Conservation (phyloP, 2,329 filamentous ascomycete species). For the Pyricularia grisea region DNA sequence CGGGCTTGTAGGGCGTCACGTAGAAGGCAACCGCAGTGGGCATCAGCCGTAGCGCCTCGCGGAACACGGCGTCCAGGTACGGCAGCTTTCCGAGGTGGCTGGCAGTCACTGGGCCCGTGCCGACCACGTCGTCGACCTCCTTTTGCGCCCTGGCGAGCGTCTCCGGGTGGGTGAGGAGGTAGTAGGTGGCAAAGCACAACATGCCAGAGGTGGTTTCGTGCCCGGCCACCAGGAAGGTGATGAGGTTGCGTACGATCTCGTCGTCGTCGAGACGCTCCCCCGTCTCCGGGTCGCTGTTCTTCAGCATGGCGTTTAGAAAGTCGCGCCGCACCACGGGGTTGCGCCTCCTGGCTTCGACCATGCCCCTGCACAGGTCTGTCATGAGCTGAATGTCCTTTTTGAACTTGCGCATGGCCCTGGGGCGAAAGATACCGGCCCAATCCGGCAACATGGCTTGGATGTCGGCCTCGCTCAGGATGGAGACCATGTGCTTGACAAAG, state of each 20-base stretch:
- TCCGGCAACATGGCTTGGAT: slow-evolving; percentile 24
- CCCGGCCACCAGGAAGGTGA: slow-evolving; percentile 34
- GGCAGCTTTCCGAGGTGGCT: slow-evolving; percentile 39
- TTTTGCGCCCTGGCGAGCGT: slow-evolving; percentile 35
- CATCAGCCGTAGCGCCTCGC: slow-evolving; percentile 43
- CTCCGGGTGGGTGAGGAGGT: slow-evolving; percentile 38
- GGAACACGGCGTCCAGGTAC: slow-evolving; percentile 43
- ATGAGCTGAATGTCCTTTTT: slow-evolving; percentile 8
- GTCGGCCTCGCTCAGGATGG: neutral
- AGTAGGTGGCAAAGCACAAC: slow-evolving; percentile 39
- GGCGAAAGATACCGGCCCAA: neutral
- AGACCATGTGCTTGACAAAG: slow-evolving; percentile 43
- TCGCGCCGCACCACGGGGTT: slow-evolving; percentile 39
- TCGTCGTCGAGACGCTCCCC: slow-evolving; percentile 14
- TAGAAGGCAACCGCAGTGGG: slow-evolving; percentile 38
- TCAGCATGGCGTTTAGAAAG: slow-evolving; percentile 40
- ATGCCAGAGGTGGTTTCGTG: slow-evolving; percentile 48
- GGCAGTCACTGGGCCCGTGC: slow-evolving; percentile 29
- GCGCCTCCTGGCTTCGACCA: slow-evolving; percentile 9
- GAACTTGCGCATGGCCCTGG: slow-evolving; percentile 5
- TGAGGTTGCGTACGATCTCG: slow-evolving; percentile 10
- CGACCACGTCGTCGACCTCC: slow-evolving; percentile 43
- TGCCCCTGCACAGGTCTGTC: slow-evolving; percentile 5
- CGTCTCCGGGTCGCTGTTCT: slow-evolving; percentile 14
- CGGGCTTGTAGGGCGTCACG: slow-evolving; percentile 22